These are phyloP conservation scores for Blastomyces gilchristii DNA, from an alignment of 2,329 filamentous ascomycete species.

Conservation along the genomic window DNA sequence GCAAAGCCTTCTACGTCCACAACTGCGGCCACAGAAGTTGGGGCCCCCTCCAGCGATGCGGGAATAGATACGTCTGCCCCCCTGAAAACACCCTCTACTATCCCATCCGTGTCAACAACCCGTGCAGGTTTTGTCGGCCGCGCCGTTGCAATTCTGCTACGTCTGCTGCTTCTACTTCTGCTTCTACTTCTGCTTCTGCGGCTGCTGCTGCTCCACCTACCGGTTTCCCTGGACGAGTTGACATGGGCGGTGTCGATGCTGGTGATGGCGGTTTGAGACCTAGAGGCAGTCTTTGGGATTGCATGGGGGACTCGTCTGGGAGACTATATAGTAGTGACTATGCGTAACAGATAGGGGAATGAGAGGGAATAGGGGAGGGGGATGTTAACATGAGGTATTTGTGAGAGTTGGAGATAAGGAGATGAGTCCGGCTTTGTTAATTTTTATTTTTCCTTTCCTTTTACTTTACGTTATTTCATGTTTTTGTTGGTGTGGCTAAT, in stretches of 20 bases:
- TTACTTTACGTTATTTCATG: too few species aligned
- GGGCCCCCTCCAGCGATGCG: constrained; percentile 15
- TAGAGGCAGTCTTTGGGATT: not conserved
- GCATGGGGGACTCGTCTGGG: not conserved
- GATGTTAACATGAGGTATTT: not conserved
- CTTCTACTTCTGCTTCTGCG: not conserved
- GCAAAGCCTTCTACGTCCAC: constrained; percentile 16
- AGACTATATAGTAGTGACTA: not conserved
- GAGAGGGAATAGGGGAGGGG: not conserved
- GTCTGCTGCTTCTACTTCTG: not conserved
- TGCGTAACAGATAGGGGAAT: not conserved
- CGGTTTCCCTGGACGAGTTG: not conserved
- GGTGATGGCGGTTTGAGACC: not conserved
- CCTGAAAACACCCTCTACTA: constrained; percentile 12
- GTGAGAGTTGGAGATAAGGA: not conserved
- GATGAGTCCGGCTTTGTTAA: not conserved
- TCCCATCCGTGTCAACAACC: constrained; percentile 11
- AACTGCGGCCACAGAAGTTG: constrained; percentile 15
- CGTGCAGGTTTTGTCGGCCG: constrained; percentile 14
- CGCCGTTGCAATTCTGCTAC: constrained; percentile 2
- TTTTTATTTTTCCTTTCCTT: not conserved
- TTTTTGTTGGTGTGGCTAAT: too few species aligned
- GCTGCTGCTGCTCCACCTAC: not conserved
- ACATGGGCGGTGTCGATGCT: not conserved
- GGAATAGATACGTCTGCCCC: constrained; percentile 15